A percentile compares a stretch with the other conserved stretches of the same genome.
These are phyloP conservation scores for Dendrocalamus sinicus DNA, from an alignment of 176 grass and related monocot genomes.

Conservation along the genomic window DNA sequence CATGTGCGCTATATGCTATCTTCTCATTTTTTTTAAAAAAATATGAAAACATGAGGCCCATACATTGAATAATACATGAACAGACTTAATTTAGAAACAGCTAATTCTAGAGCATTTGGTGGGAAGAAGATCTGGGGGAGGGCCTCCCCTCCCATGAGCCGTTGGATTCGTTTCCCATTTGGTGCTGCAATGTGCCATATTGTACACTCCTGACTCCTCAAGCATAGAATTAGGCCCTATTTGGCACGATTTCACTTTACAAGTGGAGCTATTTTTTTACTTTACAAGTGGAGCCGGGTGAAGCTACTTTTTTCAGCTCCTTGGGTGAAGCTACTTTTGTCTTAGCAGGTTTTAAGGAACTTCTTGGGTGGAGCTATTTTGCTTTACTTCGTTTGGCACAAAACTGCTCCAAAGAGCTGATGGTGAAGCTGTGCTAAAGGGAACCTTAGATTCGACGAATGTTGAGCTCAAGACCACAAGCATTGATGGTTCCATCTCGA, in stretches of 20 bases:
- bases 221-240: not conserved
- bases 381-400: too few relatives aligned
- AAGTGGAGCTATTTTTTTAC: too few relatives aligned
- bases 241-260: too few relatives aligned
- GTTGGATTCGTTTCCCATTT: not conserved
- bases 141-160: too few relatives aligned
- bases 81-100: not conserved
- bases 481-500: not conserved
- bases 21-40: not conserved
- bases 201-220: not conserved
- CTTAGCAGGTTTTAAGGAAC: too few relatives aligned
- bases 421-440: too few relatives aligned
- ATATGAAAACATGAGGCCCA: not conserved
- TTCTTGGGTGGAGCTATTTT: too few relatives aligned
- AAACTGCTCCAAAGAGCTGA: too few relatives aligned
- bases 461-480: not conserved
- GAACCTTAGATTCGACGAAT: not conserved
- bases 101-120: not conserved
- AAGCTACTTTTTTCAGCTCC: too few relatives aligned
- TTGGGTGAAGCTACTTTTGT: too few relatives aligned
- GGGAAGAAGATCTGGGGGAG: too few relatives aligned
- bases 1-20: not conserved
- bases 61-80: not conserved
- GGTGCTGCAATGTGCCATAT: not conserved
- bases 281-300: too few relatives aligned